These are phyloP conservation scores for Martiniozyma asiatica DNA, from an alignment of 1,139 yeast species.

Conservation along the genomic window DNA sequence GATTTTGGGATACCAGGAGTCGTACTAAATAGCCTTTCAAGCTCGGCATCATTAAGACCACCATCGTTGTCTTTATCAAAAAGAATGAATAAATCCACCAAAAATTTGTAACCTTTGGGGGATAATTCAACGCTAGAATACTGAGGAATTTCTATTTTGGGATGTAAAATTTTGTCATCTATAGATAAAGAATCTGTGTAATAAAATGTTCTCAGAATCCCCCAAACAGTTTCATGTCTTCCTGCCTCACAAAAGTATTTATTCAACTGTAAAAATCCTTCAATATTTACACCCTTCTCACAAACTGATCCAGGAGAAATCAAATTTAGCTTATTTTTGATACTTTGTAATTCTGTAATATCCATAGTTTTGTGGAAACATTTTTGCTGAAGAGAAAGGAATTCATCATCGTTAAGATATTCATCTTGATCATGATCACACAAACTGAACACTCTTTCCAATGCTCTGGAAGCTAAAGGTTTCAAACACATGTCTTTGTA, in stretches of 20 bases:
- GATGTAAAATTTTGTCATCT: slow-evolving; percentile 65
- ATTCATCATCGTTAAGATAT: slow-evolving; percentile 54
- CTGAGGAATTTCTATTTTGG: slow-evolving; percentile 65
- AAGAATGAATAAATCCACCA: slow-evolving; percentile 76
- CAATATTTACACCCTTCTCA: slow-evolving; percentile 48
- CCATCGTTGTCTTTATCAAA: slow-evolving; percentile 95
- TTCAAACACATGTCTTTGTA: slow-evolving; percentile 79
- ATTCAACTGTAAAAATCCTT: slow-evolving; percentile 68
- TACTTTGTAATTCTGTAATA: slow-evolving; percentile 35
- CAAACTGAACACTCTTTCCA: slow-evolving; percentile 69
- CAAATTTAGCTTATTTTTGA: slow-evolving; percentile 29
- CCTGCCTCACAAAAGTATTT: slow-evolving; percentile 82
- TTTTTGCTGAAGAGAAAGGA: slow-evolving; percentile 53
- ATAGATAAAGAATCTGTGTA: slow-evolving; percentile 86
- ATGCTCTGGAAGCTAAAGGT: slow-evolving; percentile 63
- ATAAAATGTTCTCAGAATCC: slow-evolving; percentile 72
- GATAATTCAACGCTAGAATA: slow-evolving; percentile 81
- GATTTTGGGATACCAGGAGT: slow-evolving; percentile 86
- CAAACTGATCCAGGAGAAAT: slow-evolving; percentile 19
- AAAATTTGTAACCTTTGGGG: slow-evolving; percentile 84
- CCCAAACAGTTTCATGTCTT: slow-evolving; percentile 95
- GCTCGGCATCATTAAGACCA: slow-evolving; percentile 67
- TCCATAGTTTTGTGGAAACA: slow-evolving; percentile 60
- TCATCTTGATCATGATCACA: slow-evolving; percentile 92
- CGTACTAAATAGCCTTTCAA: slow-evolving; percentile 58